Conservation (phyloP, 192 early-diverging fungal species). For the Cetraspora pellucida region DNA sequence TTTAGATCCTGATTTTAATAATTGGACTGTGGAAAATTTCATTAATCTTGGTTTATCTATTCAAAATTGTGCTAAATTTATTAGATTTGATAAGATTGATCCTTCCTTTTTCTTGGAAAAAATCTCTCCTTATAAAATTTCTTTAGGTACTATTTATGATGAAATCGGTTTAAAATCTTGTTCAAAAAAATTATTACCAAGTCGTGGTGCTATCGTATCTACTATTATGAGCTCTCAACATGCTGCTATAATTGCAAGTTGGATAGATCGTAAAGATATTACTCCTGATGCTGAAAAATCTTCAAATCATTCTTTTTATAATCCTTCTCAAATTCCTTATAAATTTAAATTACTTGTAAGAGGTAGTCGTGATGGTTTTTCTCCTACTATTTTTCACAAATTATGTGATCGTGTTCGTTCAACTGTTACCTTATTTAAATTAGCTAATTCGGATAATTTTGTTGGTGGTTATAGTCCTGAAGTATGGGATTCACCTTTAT, state of each 20-base stretch:
- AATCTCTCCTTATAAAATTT: neutral
- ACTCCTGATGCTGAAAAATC: neutral
- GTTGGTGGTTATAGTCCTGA: slow-evolving; percentile 27
- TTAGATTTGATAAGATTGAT: slow-evolving; percentile 21
- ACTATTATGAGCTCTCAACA: slow-evolving; percentile 13
- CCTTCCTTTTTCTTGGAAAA: neutral
- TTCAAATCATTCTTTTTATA: neutral
- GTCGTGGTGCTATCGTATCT: slow-evolving; percentile 4
- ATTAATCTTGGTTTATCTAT: neutral
- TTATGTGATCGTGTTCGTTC: neutral
- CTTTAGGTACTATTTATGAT: neutral
- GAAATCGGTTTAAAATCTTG: neutral
- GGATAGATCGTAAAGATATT: slow-evolving; percentile 28
- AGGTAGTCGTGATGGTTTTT: slow-evolving; percentile 26
- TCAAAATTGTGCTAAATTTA: neutral
- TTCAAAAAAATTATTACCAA: slow-evolving; percentile 8
- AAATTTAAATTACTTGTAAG: slow-evolving; percentile 26
- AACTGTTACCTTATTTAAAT: neutral
- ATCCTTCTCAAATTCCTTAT: neutral
- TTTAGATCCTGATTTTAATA: neutral
- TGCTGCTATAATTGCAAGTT: slow-evolving; percentile 20
- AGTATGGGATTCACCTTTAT: slow-evolving; percentile 3
- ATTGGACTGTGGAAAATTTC: neutral
- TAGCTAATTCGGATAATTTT: slow-evolving; percentile 8
- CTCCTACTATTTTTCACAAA: neutral